Conservation (phyloP, 495 filamentous ascomycete genomes). For the Pyronema omphalodes region DNA sequence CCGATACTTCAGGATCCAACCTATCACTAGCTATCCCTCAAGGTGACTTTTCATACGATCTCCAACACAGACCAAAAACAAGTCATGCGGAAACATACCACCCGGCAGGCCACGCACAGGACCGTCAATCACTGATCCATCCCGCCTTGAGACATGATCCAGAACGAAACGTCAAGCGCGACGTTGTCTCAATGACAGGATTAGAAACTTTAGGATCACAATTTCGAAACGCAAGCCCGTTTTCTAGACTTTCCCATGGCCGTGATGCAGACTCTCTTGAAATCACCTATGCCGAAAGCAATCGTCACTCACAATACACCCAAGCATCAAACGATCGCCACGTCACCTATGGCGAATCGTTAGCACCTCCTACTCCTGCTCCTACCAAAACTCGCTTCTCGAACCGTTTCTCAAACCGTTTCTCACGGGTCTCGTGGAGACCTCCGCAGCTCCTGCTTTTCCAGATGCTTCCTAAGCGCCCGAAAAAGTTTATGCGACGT, state of each 20-base stretch:
- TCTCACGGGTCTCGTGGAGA: not conserved
- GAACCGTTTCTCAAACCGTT: too few relatives aligned
- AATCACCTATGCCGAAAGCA: too few relatives aligned
- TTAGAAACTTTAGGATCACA: constrained; percentile 8
- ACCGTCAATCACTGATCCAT: constrained; percentile 15
- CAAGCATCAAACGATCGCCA: too few relatives aligned
- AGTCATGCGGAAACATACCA: not conserved
- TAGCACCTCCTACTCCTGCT: too few relatives aligned
- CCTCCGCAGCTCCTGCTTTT: not conserved
- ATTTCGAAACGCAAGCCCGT: too few relatives aligned
- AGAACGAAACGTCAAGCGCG: constrained; percentile 2
- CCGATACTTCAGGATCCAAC: not conserved
- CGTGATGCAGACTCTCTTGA: too few relatives aligned
- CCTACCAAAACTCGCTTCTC: too few relatives aligned
- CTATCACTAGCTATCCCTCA: not conserved
- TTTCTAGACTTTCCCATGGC: too few relatives aligned
- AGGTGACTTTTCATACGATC: constrained; percentile 1
- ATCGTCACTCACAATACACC: too few relatives aligned
- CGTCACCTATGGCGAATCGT: too few relatives aligned
- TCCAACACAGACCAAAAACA: not conserved
- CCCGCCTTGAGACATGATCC: constrained; percentile 12
- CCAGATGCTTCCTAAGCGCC: not conserved
- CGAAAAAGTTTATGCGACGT: constrained; percentile 1
- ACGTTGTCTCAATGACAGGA: constrained; percentile 14
- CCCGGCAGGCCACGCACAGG: constrained; percentile 7